Base-by-base conservation (phyloP, 805 yeast genomes). In the Saccharomyces jurei region DNA sequence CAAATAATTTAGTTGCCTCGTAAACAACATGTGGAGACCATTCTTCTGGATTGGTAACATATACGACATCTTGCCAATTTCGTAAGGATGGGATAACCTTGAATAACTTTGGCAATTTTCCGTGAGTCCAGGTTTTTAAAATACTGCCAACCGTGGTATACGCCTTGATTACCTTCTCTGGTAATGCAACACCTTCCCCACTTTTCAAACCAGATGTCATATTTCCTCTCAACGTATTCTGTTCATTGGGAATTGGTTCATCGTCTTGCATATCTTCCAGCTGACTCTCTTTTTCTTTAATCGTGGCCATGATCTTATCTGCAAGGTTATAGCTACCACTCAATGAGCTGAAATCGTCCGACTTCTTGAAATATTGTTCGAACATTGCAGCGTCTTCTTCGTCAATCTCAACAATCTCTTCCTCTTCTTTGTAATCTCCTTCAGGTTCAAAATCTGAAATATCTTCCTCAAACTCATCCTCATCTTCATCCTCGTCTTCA, bases 11-110 rank as follows among this genome's bases (percentile, higher is more conserved):
- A 6, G 98, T 89, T 2, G 97, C 99, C 71, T 94, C 98, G 67
- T 86, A 94, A 5, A 86, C 84, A 2, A 94, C 96, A 64, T 91
- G 92, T 17, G 97, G 91, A 17, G 98, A 87, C 99, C 99, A 94
- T 29, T 77, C 74, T 58, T 83, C 90, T 8, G 99, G 99, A 61
- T 89, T 83, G 1, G 98, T 91, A 46, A 94, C 97, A 66, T 83
- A 92, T 36, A 94, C 74, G 32, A 94, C 86, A 69, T 92, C 98
- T 69, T 90, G 90, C 99, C 99, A 94, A 72, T 92, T 92, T 62
- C 81, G 86, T 60, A 94, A 78, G 3, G 96, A 81, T 36, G 99
- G 99, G 54, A 95, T 80, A 51, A 94, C 96, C 68, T 94, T 94
- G 77, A 94, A 94, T 32, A 95, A 80, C 65, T 92, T 91, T n/a